A percentile compares a stretch with the other conserved stretches of the same genome.
Evolutionary conservation across 78 protist genomes (phyloP).

Genomic region (Creolimax fragrantissima): DNA sequence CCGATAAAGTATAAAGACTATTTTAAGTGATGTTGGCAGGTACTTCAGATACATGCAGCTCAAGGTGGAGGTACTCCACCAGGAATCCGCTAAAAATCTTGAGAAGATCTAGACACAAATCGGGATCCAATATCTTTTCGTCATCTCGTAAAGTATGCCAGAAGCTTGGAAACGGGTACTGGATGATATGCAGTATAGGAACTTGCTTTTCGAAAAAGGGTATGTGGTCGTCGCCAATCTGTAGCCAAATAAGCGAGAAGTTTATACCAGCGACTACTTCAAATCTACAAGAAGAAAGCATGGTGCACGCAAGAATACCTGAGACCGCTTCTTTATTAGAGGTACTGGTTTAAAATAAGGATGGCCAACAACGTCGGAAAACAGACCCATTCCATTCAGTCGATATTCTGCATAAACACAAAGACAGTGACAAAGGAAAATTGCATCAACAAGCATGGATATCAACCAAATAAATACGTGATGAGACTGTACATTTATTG

Average conservation of each 20-base stretch:
- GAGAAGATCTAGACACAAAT: background rate
- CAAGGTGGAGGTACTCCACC: background rate
- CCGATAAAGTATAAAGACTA: no score
- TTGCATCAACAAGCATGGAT: no score
- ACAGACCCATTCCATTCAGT: no score
- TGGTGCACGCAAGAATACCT: background rate
- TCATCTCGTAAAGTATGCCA: conserved; percentile 4
- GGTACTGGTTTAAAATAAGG: background rate
- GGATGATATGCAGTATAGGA: conserved; percentile 44
- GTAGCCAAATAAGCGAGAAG: background rate
- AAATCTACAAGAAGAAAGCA: background rate
- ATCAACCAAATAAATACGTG: no score
- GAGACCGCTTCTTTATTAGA: background rate
- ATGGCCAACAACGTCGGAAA: background rate
- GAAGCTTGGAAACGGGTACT: conserved; percentile 32
- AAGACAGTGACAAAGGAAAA: no score
- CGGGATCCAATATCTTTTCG: background rate
- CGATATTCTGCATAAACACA: no score
- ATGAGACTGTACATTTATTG: no score
- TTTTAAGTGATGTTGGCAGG: no score
- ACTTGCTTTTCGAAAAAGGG: conserved; percentile 24
- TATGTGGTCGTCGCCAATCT: conserved; percentile 38
- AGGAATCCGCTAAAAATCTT: background rate
- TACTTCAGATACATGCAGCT: no score
- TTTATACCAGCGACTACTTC: background rate